Evolutionary conservation across 139 green algal species (phyloP).

Genomic region (Nannochloris sp.): DNA sequence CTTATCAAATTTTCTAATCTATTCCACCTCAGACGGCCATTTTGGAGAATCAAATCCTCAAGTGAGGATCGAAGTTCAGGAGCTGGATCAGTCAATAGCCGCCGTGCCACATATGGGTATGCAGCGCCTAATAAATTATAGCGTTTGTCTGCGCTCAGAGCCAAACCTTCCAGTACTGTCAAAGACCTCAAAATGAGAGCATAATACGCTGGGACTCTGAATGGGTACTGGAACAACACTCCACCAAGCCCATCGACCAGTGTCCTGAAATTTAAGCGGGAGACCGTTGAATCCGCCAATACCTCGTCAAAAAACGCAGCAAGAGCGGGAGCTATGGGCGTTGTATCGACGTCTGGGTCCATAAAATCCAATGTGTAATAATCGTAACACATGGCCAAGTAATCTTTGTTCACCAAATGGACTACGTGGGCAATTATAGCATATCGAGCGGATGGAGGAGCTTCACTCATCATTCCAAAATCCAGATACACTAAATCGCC

Average conservation of each 20-base stretch:
- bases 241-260: constrained; percentile 92
- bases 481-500: constrained; percentile 85
- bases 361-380: constrained; percentile 92
- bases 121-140: constrained; percentile 87
- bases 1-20: constrained; percentile 78
- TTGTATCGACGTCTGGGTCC: constrained; percentile 77
- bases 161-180: constrained; percentile 90
- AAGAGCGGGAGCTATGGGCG: constrained; percentile 87
- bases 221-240: constrained; percentile 84
- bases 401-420: constrained; percentile 89
- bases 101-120: constrained; percentile 93
- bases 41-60: constrained; percentile 72
- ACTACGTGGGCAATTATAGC: constrained; percentile 94
- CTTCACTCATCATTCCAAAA: constrained; percentile 94
- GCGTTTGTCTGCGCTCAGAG: constrained; percentile 37
- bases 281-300: constrained; percentile 40
- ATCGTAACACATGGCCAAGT: constrained; percentile 73
- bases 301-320: constrained; percentile 93
- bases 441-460: constrained; percentile 40
- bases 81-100: constrained; percentile 85
- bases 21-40: constrained; percentile 49
- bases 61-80: constrained; percentile 68
- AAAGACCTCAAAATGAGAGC: constrained; percentile 90
- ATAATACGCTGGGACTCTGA: constrained; percentile 87
- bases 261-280: constrained; percentile 86